These are phyloP conservation scores for Fusarium nurragi DNA, from an alignment of 2,329 filamentous ascomycete species.

Conservation along the genomic window DNA sequence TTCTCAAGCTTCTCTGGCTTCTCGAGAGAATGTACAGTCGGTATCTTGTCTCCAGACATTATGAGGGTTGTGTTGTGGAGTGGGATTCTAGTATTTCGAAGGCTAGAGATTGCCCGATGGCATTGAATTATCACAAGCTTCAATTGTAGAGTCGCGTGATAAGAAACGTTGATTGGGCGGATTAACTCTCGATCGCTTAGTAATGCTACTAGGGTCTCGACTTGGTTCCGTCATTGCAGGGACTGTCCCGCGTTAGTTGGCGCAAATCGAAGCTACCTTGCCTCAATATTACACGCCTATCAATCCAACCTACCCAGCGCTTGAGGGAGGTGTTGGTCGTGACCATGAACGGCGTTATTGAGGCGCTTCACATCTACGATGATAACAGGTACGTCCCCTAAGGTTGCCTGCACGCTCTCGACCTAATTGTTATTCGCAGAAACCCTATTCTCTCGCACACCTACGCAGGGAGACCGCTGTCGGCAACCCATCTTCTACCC, in stretches of 20 bases:
- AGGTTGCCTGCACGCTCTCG: not conserved
- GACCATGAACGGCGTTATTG: constrained; percentile 86
- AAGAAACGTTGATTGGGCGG: constrained; percentile 35
- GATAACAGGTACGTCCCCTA: constrained; percentile 77
- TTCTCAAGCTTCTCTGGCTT: constrained; percentile 70
- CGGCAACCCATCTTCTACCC: constrained; percentile 79
- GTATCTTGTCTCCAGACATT: constrained; percentile 55
- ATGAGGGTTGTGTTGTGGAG: constrained; percentile 1
- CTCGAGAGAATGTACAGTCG: constrained; percentile 64
- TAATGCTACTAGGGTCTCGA: constrained; percentile 30
- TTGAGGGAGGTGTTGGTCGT: constrained; percentile 44
- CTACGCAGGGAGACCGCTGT: constrained; percentile 83
- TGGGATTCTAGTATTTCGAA: not conserved
- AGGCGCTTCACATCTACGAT: constrained; percentile 97
- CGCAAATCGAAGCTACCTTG: constrained; percentile 22
- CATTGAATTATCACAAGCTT: constrained; percentile 30
- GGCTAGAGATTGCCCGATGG: not conserved
- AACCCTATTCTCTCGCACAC: constrained; percentile 86
- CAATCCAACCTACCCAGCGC: constrained; percentile 18
- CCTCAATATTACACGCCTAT: constrained; percentile 12
- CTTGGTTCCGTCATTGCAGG: constrained; percentile 47
- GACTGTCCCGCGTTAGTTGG: constrained; percentile 13
- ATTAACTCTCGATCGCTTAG: constrained; percentile 35
- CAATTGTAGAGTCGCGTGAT: constrained; percentile 21
- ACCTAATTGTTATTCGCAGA: constrained; percentile 58